phyloP scores from a whole-genome alignment of 768 basidiomycete species.

The Mycena galericulata region DNA sequence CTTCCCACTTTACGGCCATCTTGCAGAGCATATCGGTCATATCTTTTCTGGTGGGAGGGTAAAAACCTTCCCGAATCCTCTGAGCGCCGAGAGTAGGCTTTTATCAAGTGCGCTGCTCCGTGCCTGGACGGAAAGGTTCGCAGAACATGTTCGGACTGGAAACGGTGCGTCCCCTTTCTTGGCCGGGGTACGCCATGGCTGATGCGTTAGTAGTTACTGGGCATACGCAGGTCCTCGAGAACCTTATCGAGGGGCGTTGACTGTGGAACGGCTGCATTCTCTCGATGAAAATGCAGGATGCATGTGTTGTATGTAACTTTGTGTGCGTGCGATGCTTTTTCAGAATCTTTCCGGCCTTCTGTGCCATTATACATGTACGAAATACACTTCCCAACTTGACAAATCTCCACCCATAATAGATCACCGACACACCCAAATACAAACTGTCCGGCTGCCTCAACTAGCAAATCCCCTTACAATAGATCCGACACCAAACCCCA shows the following conservation, averaged over 20 bases:
- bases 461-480: too few relatives aligned
- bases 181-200: not conserved
- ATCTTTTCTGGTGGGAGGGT: not conserved
- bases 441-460: too few relatives aligned
- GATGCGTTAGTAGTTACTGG: conserved; percentile 1
- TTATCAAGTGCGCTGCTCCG: not conserved
- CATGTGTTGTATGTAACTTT: too few relatives aligned
- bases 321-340: too few relatives aligned
- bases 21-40: not conserved
- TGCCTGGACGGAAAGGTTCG: conserved; percentile 3
- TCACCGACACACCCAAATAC: too few relatives aligned
- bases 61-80: not conserved
- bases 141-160: conserved; percentile 7
- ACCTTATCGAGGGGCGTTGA: not conserved
- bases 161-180: not conserved
- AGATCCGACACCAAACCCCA: too few relatives aligned
- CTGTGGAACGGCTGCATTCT: not conserved
- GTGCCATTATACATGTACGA: too few relatives aligned
- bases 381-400: too few relatives aligned
- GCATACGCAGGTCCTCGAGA: conserved; percentile 1
- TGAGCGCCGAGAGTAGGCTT: conserved; percentile 10
- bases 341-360: too few relatives aligned
- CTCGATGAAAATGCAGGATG: too few relatives aligned
- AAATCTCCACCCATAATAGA: too few relatives aligned
- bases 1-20: not conserved